Evolutionary conservation across 345 rosid species (phyloP).

Genomic region (Aquilaria sinensis): DNA sequence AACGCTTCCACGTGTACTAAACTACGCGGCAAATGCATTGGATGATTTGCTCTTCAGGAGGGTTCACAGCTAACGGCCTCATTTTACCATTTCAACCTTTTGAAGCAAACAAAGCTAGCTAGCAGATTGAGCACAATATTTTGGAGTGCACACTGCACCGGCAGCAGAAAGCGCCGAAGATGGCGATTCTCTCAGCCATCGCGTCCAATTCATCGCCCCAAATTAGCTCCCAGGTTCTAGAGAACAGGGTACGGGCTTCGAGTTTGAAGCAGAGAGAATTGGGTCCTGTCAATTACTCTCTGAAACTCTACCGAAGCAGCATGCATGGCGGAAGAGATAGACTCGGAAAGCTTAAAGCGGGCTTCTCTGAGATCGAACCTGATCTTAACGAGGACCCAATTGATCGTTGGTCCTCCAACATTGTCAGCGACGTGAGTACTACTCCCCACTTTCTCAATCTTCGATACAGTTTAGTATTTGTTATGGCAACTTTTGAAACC

Average conservation of each 20-base stretch:
- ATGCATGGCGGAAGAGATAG: conserved; percentile 16
- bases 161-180: conserved; percentile 6
- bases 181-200: conserved; percentile 42
- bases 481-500: not conserved
- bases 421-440: conserved; percentile 43
- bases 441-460: not conserved
- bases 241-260: conserved; percentile 1
- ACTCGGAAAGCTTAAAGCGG: conserved; percentile 36
- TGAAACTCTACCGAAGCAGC: conserved; percentile 5
- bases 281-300: conserved; percentile 10
- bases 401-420: conserved; percentile 61
- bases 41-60: too few species aligned
- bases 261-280: conserved; percentile 13
- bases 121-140: not conserved
- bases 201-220: conserved; percentile 41
- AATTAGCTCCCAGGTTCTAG: conserved; percentile 14
- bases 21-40: too few species aligned
- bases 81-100: conserved; percentile 9
- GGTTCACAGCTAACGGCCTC: too few species aligned
- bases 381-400: conserved; percentile 83
- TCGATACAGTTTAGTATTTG: not conserved
- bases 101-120: not conserved
- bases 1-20: too few species aligned
- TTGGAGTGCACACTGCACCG: not conserved
- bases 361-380: conserved; percentile 66